A percentile compares a stretch with the other conserved stretches of the same genome.
phyloP scores from a whole-genome alignment of 768 basidiomycete genomes.

The Mycena leptocephala region DNA sequence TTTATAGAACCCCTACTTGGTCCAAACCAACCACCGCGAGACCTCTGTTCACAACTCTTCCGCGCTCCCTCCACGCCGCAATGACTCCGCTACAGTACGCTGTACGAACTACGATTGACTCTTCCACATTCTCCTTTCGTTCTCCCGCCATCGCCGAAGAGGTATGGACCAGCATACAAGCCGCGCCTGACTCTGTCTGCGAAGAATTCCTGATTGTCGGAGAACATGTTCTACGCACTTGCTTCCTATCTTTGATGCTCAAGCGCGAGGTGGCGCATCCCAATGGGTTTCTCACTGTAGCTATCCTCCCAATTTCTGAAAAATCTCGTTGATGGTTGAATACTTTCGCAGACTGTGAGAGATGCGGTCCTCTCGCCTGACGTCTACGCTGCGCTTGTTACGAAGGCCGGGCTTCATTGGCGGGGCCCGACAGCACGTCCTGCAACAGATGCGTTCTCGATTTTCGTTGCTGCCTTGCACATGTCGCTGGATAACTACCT shows the following conservation, averaged over 20 bases:
- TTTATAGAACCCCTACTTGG: no score
- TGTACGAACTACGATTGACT: neutral
- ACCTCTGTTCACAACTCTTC: neutral
- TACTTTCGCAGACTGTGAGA: neutral
- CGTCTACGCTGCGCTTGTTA: neutral
- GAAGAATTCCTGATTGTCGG: constrained; percentile 16
- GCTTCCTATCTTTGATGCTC: constrained; percentile 2
- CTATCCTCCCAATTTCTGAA: neutral
- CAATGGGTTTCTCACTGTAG: constrained; percentile 1
- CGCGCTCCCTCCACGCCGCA: neutral
- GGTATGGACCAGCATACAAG: constrained; percentile 13
- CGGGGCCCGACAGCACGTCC: neutral
- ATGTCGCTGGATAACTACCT: neutral
- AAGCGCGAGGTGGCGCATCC: constrained; percentile 1
- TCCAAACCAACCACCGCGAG: neutral
- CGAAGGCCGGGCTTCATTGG: constrained; percentile 14
- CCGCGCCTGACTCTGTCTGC: constrained; percentile 20
- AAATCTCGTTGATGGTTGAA: neutral
- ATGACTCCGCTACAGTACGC: neutral
- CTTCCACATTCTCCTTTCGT: constrained; percentile 12
- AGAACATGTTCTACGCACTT: neutral
- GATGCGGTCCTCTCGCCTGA: neutral
- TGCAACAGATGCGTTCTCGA: constrained; percentile 21
- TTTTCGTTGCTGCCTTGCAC: constrained; percentile 22
- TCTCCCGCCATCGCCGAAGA: constrained; percentile 4